Base-by-base conservation (phyloP, 306 rosid genomes). In the Potentilla sterilis region DNA sequence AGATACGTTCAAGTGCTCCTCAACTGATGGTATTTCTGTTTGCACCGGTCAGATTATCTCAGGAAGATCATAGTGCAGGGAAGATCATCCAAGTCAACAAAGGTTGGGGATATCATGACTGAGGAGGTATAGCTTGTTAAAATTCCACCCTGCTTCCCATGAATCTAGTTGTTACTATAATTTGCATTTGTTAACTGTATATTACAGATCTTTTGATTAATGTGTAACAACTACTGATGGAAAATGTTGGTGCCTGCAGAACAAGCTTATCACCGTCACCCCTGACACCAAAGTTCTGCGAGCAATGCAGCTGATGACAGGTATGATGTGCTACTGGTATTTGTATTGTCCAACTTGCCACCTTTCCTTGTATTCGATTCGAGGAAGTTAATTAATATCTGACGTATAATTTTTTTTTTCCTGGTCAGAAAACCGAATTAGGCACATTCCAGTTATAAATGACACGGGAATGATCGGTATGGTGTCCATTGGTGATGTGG, bases 221-320 rank as follows among this genome's bases (percentile, higher is more conserved):
- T 61, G 61, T 40, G 15, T 32, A 54, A 63, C 40, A 18, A 78
- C 40, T 69, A 24, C 65, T 58, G 69, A 70, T 83, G 35, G 34
- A 73, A 74, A 70, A 80, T 85, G 64, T 68, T 22, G 63, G 10
- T 80, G 84, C 67, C 40, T 79, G 87, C 87, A 96, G 99, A 96
- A 96, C 93, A 85, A 92, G 78, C 99, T 92, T 77, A 90, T 92
- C 85, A 96, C 99, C 2, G 99, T 96, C 71, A 88, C 85, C 75
- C 97, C 94, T 2, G 91, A 85, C 73, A 96, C 99, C 66, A 90
- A 82, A 86, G 99, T 90, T 82, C 83, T 96, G 32, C 84, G 82
- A 65, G 99, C 99, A 47, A 96, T 96, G 98, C 93, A 96, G 81
- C 90, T 96, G 85, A 96, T 96, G 99, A 96, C 99, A 7, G 99